These are phyloP conservation scores for Phialocephala sp. DNA, from an alignment of 2,329 filamentous ascomycete genomes.

Conservation along the genomic window DNA sequence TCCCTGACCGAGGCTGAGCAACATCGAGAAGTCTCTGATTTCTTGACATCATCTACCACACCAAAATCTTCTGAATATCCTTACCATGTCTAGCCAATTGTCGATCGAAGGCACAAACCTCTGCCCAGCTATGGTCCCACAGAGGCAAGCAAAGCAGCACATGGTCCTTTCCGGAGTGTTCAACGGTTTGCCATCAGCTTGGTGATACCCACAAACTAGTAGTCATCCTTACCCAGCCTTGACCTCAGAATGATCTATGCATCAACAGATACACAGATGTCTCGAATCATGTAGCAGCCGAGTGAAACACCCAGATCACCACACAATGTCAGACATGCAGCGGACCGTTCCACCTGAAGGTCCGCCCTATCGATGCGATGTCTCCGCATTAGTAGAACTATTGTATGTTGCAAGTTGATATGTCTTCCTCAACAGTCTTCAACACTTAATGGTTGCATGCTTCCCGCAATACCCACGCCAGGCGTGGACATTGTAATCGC, in stretches of 20 bases:
- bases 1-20: neutral
- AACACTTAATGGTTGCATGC: neutral
- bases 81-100: neutral
- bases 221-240: neutral
- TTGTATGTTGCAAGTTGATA: neutral
- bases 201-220: neutral
- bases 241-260: neutral
- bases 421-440: neutral
- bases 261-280: slow-evolving; percentile 6
- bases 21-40: neutral
- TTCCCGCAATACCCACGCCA: neutral
- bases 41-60: neutral
- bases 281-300: neutral
- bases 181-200: neutral
- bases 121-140: too few species aligned
- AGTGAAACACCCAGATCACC: neutral
- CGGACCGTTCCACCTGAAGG: neutral
- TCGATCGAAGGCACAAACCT: neutral
- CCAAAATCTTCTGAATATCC: neutral
- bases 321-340: neutral
- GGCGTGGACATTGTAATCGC: neutral
- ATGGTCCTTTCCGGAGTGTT: neutral
- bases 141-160: too few species aligned
- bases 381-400: neutral
- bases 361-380: neutral